phyloP scores from a whole-genome alignment of 257 asterid genomes.

The Penstemon barbatus region DNA sequence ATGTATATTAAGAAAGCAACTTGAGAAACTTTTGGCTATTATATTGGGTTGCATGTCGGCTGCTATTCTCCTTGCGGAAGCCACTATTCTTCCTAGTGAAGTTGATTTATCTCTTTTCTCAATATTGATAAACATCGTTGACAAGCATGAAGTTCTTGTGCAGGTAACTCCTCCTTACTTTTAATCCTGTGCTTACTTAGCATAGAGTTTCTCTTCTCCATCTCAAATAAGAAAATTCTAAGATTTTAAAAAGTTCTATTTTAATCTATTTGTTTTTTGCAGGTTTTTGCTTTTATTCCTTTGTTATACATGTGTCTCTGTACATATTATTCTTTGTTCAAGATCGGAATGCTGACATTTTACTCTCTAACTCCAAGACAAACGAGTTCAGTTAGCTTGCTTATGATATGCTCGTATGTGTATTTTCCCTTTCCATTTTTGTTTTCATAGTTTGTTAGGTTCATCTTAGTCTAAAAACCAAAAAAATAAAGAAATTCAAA shows the following conservation, averaged over 20 bases:
- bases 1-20: constrained; percentile 58
- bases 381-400: constrained; percentile 89
- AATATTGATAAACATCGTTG: constrained; percentile 49
- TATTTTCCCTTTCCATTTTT: constrained; percentile 15
- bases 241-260: background rate
- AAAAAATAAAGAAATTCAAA: background rate
- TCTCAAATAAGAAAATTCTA: background rate
- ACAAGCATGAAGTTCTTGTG: constrained; percentile 52
- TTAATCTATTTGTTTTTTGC: constrained; percentile 27
- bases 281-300: constrained; percentile 76
- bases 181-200: background rate
- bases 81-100: constrained; percentile 67
- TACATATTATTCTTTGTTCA: constrained; percentile 81
- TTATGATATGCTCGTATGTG: constrained; percentile 92
- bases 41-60: constrained; percentile 69
- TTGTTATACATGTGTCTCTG: constrained; percentile 85
- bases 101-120: constrained; percentile 81
- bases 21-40: constrained; percentile 58
- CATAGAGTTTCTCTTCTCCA: background rate
- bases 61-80: constrained; percentile 83
- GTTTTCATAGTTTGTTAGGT: background rate
- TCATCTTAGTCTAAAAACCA: background rate
- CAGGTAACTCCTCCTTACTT: constrained; percentile 53
- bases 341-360: constrained; percentile 81
- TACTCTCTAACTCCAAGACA: constrained; percentile 76